Evolutionary conservation across 495 filamentous ascomycete genomes (phyloP), one percentile per base, ranked within the genome.

Genomic region (Penicillium pulvis): DNA sequence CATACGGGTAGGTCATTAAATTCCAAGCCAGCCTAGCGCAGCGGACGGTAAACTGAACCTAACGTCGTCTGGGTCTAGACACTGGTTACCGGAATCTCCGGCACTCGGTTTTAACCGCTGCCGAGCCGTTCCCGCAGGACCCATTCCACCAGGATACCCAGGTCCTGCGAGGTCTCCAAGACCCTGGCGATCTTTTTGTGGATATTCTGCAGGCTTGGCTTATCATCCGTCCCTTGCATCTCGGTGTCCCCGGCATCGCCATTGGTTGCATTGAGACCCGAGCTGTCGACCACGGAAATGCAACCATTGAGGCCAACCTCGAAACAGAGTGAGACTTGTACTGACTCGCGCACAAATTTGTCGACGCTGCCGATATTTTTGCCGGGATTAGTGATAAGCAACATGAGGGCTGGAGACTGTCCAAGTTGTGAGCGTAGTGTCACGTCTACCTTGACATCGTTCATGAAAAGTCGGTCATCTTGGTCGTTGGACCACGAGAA

Each of bases 221-320:
- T 71, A 39, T 60, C 56, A 26, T 70, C 68, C n/a, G 58, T 50
- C 46, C 48, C 57, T 46, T 66, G 67, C 60, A 59, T 64, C 53
- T 70, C 64, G 19, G 61, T 41, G 43, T 66, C 64, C 6, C 60
- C 62, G 28, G 52, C 30, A 35, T 55, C 44, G 16, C 43, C 48
- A 7, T 39, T 53, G 6, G 71, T 66, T 3, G 64, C 62, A 42
- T 66, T 53, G 42, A 72, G 53, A 10, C 75, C 74, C 17, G 73
- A 56, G 10, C 73, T 66, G 19, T 79, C 71, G 28, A 77, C 65
- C 4, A 80, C 71, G 1, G 75, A 70, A 16, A 91, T 77, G 3
- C 73, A 75, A 1, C 85, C 89, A 60, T 89, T 87, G 41, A 82
- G 71, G 17, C 82, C 81, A 24, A 91, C 79, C 61, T 86, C 84